Percentiles rank a stretch among this genome's conserved stretches.
phyloP scores from a whole-genome alignment of 495 filamentous ascomycete species.

The Penicillium salamii region DNA sequence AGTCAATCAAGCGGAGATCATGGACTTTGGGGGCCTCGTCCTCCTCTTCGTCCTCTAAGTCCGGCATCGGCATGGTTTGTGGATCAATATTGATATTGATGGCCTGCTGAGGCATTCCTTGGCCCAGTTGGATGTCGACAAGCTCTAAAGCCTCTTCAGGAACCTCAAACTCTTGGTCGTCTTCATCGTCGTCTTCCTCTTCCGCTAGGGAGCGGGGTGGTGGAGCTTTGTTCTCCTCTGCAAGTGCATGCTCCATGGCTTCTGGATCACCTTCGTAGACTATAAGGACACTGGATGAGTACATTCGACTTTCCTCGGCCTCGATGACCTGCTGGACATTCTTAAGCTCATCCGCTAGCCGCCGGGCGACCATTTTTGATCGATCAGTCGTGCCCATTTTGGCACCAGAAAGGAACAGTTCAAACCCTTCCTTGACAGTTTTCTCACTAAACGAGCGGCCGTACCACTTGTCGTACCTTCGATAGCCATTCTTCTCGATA shows the following conservation, averaged over 20 bases:
- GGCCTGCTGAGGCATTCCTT: slow-evolving; percentile 26
- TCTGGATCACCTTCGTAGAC: slow-evolving; percentile 86
- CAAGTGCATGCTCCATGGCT: slow-evolving; percentile 63
- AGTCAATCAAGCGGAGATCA: slow-evolving; percentile 88
- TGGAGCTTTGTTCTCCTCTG: slow-evolving; percentile 50
- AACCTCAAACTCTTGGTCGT: slow-evolving; percentile 55
- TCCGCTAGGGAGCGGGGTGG: slow-evolving; percentile 24
- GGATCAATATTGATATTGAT: slow-evolving; percentile 45
- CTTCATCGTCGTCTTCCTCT: slow-evolving; percentile 41
- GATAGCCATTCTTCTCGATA: slow-evolving; percentile 56
- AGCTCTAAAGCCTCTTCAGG: slow-evolving; percentile 34
- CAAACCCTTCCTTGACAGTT: slow-evolving; percentile 73
- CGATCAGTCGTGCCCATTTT: slow-evolving; percentile 51
- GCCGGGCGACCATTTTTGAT: slow-evolving; percentile 54
- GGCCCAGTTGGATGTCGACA: slow-evolving; percentile 29
- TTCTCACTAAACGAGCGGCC: slow-evolving; percentile 69
- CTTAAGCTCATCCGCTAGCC: slow-evolving; percentile 65
- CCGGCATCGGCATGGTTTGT: slow-evolving; percentile 24
- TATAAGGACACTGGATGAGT: slow-evolving; percentile 83
- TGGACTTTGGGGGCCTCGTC: slow-evolving; percentile 71
- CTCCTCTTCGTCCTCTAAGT: slow-evolving; percentile 55
- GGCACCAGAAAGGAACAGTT: slow-evolving; percentile 67
- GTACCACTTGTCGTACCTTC: slow-evolving; percentile 83
- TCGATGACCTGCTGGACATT: slow-evolving; percentile 64
- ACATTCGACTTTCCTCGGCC: slow-evolving; percentile 86